phyloP scores from a whole-genome alignment of 2,329 filamentous ascomycete species.

The Lachnellula cervina region DNA sequence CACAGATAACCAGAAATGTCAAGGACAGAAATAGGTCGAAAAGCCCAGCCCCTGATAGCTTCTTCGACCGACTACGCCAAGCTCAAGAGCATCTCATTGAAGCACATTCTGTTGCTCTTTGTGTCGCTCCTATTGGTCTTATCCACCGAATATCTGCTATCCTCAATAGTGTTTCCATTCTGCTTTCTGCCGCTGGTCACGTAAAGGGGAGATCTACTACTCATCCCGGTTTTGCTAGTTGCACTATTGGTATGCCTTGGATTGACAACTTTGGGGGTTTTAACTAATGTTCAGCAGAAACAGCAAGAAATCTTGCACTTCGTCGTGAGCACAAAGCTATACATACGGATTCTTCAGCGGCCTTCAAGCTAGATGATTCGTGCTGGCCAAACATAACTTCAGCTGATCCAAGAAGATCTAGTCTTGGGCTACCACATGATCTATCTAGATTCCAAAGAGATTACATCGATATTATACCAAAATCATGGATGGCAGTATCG shows the following conservation, averaged over 20 bases:
- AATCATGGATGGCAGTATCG: constrained; percentile 79
- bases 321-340: constrained; percentile 57
- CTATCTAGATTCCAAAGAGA: constrained; percentile 67
- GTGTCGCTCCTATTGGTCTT: constrained; percentile 48
- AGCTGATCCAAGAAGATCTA: constrained; percentile 38
- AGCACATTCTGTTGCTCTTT: constrained; percentile 47
- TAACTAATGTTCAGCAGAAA: constrained; percentile 40
- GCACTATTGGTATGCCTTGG: constrained; percentile 42
- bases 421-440: constrained; percentile 45
- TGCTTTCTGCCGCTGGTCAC: constrained; percentile 57
- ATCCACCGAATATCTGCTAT: constrained; percentile 60
- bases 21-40: constrained; percentile 11
- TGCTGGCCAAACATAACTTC: constrained; percentile 41
- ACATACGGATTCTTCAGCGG: constrained; percentile 24
- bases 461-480: constrained; percentile 81
- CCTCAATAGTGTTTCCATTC: constrained; percentile 59
- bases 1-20: constrained; percentile 7
- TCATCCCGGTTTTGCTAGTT: constrained; percentile 54
- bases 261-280: neutral
- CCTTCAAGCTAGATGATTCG: constrained; percentile 26
- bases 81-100: constrained; percentile 63
- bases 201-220: constrained; percentile 42
- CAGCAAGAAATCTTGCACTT: constrained; percentile 65
- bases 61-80: constrained; percentile 46
- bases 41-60: constrained; percentile 15